Conservation (phyloP, 1,139 yeast genomes). For the Zygosaccharomyces sapae region DNA sequence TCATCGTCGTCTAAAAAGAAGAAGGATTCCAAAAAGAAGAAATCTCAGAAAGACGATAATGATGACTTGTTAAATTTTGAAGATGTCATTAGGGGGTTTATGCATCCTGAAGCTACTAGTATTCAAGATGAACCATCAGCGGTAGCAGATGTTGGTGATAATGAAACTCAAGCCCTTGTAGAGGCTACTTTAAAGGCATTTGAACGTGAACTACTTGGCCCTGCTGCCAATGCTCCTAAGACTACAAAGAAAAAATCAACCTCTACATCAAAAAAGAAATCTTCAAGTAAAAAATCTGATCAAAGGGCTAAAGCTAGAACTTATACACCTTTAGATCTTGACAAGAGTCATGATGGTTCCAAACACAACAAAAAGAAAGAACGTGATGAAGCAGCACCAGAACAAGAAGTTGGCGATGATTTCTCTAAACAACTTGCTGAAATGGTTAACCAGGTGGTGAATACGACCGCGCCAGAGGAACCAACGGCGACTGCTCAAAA, state of each 20-base stretch:
- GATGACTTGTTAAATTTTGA: slow-evolving; percentile 28
- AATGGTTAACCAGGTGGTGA: slow-evolving; percentile 36
- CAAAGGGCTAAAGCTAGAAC: slow-evolving; percentile 1
- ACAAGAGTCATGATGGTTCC: not conserved
- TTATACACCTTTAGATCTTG: not conserved
- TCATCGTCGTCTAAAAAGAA: slow-evolving; percentile 18
- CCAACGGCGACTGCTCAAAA: slow-evolving; percentile 1
- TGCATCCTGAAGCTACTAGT: slow-evolving; percentile 23
- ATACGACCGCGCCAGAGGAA: slow-evolving; percentile 21
- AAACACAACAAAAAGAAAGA: slow-evolving; percentile 24
- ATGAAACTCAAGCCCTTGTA: slow-evolving; percentile 34
- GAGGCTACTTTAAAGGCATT: slow-evolving; percentile 35
- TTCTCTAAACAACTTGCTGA: slow-evolving; percentile 35
- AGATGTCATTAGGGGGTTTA: slow-evolving; percentile 33
- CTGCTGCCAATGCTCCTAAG: slow-evolving; percentile 12
- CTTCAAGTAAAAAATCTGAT: slow-evolving; percentile 10
- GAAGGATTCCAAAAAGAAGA: slow-evolving; percentile 18
- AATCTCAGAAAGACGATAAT: slow-evolving; percentile 11
- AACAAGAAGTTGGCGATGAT: slow-evolving; percentile 26
- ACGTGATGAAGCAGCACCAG: slow-evolving; percentile 10
- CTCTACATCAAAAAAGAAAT: slow-evolving; percentile 7
- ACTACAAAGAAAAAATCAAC: slow-evolving; percentile 14
- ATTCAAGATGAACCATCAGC: slow-evolving; percentile 5
- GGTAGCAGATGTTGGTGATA: slow-evolving; percentile 19
- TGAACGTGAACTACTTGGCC: slow-evolving; percentile 30